Evolutionary conservation across 1,139 yeast genomes (phyloP), one percentile per base, ranked within the genome.

Genomic region (Blastobotrys proliferans): DNA sequence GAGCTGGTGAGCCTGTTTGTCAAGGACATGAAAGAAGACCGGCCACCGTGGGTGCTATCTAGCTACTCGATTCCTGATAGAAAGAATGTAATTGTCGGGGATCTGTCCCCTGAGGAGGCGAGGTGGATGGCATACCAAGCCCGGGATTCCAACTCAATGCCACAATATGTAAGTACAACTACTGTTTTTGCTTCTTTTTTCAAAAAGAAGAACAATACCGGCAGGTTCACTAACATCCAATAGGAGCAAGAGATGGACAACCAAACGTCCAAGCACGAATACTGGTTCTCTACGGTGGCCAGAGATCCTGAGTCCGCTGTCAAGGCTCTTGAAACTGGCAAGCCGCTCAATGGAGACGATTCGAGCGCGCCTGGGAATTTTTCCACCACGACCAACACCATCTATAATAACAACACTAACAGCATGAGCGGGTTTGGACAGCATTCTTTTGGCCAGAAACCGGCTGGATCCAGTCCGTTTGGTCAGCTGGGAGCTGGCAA

Each of bases 91-190:
- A 76, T 80, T 5, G 77, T 73, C 0, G 61, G 82, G 51, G 86
- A 81, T 51, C 56, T 73, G 22, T 78, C 84, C 0, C 69, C 66
- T 27, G 85, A 80, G 50, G 86, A 81, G 53, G 62, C 67, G 29
- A 62, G 84, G 43, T 63, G 72, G 44, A 70, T 69, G 49, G 77
- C 67, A 47, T 62, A 68, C 50, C 67, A 71, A 41, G 77, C 81
- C 0, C 60, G 55, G 37, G 57, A 63, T 13, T 56, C 59, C 10
- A 71, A 72, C 42, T 55, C 59, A 0, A 16, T 73, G 3, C 61
- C 66, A 0, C 68, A 65, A 19, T 73, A 69, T 50, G 73, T 30
- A 30, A 5, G 30, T 27, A n/a, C n/a, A n/a, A n/a, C n/a, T n/a
- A n/a, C n/a, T n/a, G 26, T 24, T 24, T 24, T 24, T 24, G 26